Evolutionary conservation across 2,329 filamentous ascomycete species (phyloP).

Genomic region (Diaporthe eres): DNA sequence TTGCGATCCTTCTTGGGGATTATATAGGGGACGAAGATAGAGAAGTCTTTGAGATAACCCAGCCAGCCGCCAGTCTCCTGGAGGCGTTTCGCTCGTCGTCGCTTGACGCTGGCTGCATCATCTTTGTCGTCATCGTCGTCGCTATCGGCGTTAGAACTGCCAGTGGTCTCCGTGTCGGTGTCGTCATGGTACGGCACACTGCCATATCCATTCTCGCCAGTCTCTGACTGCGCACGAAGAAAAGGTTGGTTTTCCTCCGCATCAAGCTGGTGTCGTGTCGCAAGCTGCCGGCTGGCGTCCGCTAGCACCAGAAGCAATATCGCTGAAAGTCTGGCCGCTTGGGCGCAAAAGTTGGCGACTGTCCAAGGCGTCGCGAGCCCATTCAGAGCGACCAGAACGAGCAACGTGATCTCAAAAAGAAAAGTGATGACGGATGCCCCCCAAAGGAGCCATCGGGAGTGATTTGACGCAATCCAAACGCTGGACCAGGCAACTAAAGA

Average conservation of each 20-base stretch:
- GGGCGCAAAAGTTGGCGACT: background rate
- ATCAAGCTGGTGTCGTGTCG: background rate
- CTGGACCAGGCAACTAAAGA: background rate
- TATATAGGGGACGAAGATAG: conserved; percentile 28
- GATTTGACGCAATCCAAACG: background rate
- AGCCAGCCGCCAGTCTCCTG: conserved; percentile 35
- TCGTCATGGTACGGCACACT: conserved; percentile 1
- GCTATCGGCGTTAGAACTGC: background rate
- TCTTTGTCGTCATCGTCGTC: conserved; percentile 5
- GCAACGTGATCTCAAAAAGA: background rate
- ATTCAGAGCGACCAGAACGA: background rate
- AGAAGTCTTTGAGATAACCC: conserved; percentile 38
- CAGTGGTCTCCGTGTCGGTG: background rate
- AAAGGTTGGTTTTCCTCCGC: conserved; percentile 12
- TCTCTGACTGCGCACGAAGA: background rate
- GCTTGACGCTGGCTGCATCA: conserved; percentile 12
- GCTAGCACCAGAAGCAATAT: background rate
- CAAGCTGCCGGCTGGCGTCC: background rate
- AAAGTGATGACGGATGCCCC: background rate
- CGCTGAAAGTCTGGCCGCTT: background rate
- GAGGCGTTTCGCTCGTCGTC: conserved; percentile 7
- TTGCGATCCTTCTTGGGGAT: conserved; percentile 24
- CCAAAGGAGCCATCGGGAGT: background rate
- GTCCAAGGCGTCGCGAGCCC: background rate
- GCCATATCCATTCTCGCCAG: background rate